phyloP scores from a whole-genome alignment of 257 asterid genomes.

The Capsicum pubescens region DNA sequence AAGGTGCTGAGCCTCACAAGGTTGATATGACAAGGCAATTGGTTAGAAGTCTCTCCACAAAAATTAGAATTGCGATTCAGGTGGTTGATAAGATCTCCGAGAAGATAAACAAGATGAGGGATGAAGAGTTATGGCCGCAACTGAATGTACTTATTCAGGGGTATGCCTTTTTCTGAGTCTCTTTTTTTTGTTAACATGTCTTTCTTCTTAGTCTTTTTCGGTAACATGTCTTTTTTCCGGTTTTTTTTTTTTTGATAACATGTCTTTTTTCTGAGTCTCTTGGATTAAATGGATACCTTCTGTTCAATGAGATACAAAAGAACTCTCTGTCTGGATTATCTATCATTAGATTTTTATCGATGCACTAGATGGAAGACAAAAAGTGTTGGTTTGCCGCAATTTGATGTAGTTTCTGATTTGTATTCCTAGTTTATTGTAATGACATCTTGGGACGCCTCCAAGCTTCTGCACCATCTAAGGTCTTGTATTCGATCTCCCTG shows the following conservation, averaged over 20 bases:
- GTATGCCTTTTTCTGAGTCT: slow-evolving; percentile 38
- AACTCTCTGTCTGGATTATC: neutral
- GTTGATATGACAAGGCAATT: slow-evolving; percentile 71
- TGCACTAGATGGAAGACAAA: slow-evolving; percentile 19
- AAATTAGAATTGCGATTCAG: slow-evolving; percentile 86
- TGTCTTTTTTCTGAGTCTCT: neutral
- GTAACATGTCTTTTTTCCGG: neutral
- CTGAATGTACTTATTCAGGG: slow-evolving; percentile 80
- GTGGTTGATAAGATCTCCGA: slow-evolving; percentile 90
- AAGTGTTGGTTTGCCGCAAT: slow-evolving; percentile 8
- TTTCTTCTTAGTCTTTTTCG: neutral
- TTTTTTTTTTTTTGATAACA: neutral
- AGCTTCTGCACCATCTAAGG: neutral
- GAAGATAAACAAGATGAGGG: slow-evolving; percentile 83
- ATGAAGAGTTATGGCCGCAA: slow-evolving; percentile 94
- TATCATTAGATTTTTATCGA: neutral
- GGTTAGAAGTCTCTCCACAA: slow-evolving; percentile 85
- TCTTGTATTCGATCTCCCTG: slow-evolving; percentile 16
- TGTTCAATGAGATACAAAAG: neutral
- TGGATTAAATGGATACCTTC: neutral
- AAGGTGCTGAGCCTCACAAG: slow-evolving; percentile 86
- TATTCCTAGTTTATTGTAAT: neutral
- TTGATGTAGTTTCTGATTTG: neutral
- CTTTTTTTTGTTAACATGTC: neutral
- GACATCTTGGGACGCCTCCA: neutral